A percentile compares a stretch with the other conserved stretches of the same genome.
Conservation (phyloP, 2,329 filamentous ascomycete genomes). For the Xylaria sp. region DNA sequence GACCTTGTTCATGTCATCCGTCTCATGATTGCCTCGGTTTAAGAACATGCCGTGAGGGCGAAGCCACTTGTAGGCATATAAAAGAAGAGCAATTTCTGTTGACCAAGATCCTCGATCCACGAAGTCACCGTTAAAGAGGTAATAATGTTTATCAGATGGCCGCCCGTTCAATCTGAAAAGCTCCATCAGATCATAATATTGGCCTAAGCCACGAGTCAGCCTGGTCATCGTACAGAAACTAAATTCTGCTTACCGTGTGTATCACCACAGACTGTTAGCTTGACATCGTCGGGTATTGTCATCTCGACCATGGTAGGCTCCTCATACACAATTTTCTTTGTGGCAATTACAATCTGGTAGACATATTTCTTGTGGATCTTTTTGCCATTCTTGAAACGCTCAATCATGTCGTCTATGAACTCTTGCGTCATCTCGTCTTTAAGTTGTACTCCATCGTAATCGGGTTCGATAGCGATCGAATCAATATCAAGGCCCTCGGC, state of each 20-base stretch:
- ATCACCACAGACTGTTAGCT: slow-evolving; percentile 95
- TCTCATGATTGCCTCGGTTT: slow-evolving; percentile 98
- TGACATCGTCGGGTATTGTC: slow-evolving; percentile 78
- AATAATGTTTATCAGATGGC: slow-evolving; percentile 87
- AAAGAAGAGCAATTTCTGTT: slow-evolving; percentile 90
- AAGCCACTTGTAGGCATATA: slow-evolving; percentile 98
- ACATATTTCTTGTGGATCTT: slow-evolving; percentile 96
- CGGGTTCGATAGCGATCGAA: slow-evolving; percentile 81
- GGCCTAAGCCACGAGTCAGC: slow-evolving; percentile 66
- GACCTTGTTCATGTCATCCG: slow-evolving; percentile 98
- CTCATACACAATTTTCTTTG: slow-evolving; percentile 88
- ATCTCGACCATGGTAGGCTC: slow-evolving; percentile 98
- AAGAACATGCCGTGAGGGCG: slow-evolving; percentile 89
- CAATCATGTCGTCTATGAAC: slow-evolving; percentile 97
- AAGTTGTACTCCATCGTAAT: slow-evolving; percentile 86
- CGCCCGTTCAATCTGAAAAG: slow-evolving; percentile 92
- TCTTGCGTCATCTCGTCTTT: slow-evolving; percentile 91
- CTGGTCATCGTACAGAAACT: not conserved
- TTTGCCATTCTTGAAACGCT: slow-evolving; percentile 95
- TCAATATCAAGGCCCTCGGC: slow-evolving; percentile 91
- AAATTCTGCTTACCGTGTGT: slow-evolving; percentile 78
- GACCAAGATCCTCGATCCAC: slow-evolving; percentile 98
- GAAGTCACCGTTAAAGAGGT: slow-evolving; percentile 98
- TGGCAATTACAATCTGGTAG: slow-evolving; percentile 92
- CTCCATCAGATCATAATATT: slow-evolving; percentile 97